Percentiles rank a stretch among this genome's conserved stretches.
phyloP scores from a whole-genome alignment of 768 basidiomycete genomes.

The Xerocomellus dryophilus region DNA sequence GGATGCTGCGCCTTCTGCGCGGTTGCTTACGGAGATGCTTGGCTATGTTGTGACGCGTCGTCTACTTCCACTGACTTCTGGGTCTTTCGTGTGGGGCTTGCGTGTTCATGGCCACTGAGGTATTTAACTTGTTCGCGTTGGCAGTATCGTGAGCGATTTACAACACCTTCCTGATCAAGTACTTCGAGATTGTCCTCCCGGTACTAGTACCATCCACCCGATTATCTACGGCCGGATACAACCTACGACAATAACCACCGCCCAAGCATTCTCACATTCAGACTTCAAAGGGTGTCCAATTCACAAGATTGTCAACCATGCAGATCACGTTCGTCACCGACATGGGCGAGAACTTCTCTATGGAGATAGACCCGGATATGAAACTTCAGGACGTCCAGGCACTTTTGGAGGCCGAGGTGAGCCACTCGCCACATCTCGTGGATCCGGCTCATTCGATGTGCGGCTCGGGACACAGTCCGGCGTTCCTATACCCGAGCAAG shows the following conservation, averaged over 20 bases:
- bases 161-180: conserved; percentile 28
- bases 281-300: not conserved
- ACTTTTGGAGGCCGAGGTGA: conserved; percentile 91
- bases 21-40: conserved; percentile 14
- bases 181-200: conserved; percentile 5
- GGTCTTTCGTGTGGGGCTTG: conserved; percentile 20
- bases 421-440: conserved; percentile 22
- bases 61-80: conserved; percentile 20
- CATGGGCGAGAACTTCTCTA: conserved; percentile 53
- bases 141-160: not conserved
- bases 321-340: conserved; percentile 71
- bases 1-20: not conserved
- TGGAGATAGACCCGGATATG: conserved; percentile 90
- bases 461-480: conserved; percentile 52
- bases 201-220: not conserved
- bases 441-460: not conserved
- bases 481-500: conserved; percentile 69
- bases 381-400: conserved; percentile 91
- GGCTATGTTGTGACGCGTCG: conserved; percentile 15
- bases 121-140: conserved; percentile 14
- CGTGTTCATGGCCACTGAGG: conserved; percentile 9
- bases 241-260: not conserved
- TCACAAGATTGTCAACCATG: conserved; percentile 42
- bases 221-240: conserved; percentile 6
- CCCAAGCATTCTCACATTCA: not conserved